Evolutionary conservation across 2,329 filamentous ascomycete genomes (phyloP).

Genomic region (Bertia moriformis): DNA sequence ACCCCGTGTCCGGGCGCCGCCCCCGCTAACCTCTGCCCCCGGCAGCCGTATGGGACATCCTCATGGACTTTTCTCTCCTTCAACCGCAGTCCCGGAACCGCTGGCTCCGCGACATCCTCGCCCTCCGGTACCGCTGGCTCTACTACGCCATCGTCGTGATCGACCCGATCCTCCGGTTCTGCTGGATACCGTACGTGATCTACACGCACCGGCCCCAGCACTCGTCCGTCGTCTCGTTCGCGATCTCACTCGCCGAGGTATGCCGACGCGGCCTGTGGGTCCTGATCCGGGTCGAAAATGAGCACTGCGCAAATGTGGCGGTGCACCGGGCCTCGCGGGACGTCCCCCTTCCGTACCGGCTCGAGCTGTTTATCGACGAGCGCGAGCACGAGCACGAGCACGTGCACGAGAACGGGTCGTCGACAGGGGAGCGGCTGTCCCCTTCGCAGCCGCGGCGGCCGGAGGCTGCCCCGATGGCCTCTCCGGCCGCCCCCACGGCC

Average conservation of each 20-base stretch:
- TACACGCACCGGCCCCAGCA: conserved; percentile 70
- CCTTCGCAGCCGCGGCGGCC: conserved; percentile 2
- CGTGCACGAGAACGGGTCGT: conserved; percentile 5
- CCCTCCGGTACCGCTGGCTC: conserved; percentile 63
- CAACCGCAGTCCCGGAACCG: conserved; percentile 57
- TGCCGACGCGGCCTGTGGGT: conserved; percentile 80
- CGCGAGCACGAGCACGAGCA: conserved; percentile 5
- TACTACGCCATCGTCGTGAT: conserved; percentile 77
- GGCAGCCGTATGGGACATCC: conserved; percentile 72
- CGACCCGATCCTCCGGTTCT: conserved; percentile 77
- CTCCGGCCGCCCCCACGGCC: conserved; percentile 1
- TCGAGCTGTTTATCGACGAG: conserved; percentile 30
- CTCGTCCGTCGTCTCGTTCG: conserved; percentile 66
- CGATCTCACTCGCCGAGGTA: conserved; percentile 66
- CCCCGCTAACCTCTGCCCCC: too few relatives aligned
- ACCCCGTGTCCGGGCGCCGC: too few relatives aligned
- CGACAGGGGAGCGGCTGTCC: conserved; percentile 4
- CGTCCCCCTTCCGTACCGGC: conserved; percentile 68
- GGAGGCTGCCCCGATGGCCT: conserved; percentile 5
- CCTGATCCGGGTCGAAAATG: conserved; percentile 89
- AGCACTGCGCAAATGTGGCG: conserved; percentile 84
- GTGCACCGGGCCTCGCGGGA: conserved; percentile 83
- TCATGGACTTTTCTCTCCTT: conserved; percentile 88
- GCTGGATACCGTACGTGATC: conserved; percentile 87
- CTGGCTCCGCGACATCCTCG: conserved; percentile 63